Percentiles rank a stretch among this genome's conserved stretches.
phyloP scores from a whole-genome alignment of 78 protist species.

The Cavenderia fasciculata region DNA sequence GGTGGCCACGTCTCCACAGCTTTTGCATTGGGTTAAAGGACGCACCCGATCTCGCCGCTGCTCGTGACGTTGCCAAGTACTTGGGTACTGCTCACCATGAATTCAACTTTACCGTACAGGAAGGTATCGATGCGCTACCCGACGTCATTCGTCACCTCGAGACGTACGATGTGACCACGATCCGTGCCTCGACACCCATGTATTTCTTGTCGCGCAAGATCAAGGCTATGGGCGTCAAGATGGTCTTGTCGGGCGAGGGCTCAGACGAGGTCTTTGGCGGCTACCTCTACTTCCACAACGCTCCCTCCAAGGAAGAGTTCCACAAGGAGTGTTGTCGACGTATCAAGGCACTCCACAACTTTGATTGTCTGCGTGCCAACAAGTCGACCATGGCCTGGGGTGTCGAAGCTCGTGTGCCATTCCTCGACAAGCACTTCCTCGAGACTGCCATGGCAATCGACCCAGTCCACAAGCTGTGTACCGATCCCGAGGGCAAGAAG shows the following conservation, averaged over 20 bases:
- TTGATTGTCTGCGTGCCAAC: constrained; percentile 92
- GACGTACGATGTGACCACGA: constrained; percentile 93
- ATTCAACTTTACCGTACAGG: constrained; percentile 86
- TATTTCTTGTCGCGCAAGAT: constrained; percentile 87
- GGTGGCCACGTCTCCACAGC: constrained; percentile 88
- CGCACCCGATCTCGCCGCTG: constrained; percentile 92
- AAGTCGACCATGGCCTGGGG: constrained; percentile 92
- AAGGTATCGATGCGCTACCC: constrained; percentile 88
- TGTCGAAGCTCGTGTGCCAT: constrained; percentile 91
- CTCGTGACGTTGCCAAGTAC: constrained; percentile 85
- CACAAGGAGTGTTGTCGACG: constrained; percentile 86
- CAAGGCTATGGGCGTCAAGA: constrained; percentile 92
- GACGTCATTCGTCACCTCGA: constrained; percentile 91
- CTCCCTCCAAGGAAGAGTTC: constrained; percentile 87
- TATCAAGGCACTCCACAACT: constrained; percentile 76
- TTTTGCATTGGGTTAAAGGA: constrained; percentile 89
- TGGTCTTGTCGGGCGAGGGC: constrained; percentile 95
- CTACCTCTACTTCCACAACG: constrained; percentile 89
- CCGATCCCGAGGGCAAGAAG: constrained; percentile 39
- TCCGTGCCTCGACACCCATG: constrained; percentile 94
- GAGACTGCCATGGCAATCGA: constrained; percentile 86
- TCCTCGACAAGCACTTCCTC: constrained; percentile 82
- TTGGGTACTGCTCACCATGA: constrained; percentile 89
- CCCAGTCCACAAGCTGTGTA: constrained; percentile 82
- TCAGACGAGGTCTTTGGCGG: constrained; percentile 90